Evolutionary conservation across 2,329 filamentous ascomycete genomes (phyloP), one percentile per base, ranked within the genome.

Genomic region (Paecilomyces variotii): DNA sequence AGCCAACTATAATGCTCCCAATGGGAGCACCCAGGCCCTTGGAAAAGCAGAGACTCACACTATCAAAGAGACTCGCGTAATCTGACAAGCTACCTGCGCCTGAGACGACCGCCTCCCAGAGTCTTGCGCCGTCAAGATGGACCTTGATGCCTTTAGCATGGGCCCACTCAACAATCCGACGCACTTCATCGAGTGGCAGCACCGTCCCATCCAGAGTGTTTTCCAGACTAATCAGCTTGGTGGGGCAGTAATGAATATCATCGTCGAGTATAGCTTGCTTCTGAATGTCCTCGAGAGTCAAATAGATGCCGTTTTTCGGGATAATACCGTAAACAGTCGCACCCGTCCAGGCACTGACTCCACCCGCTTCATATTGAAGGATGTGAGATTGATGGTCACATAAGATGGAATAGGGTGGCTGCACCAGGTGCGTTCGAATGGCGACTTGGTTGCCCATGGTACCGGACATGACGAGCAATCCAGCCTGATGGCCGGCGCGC

Each of bases 371-470:
- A 62, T 76, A 77, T 56, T 85, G 80, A 59, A 90, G 78, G 59
- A 97, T 89, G 70, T 97, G 93, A 3, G 86, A 84, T 34, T 90
- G 83, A 62, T 86, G 79, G 70, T 97, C 92, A 65, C 88, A 90
- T 7, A 97, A 77, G 4, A 97, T 84, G 6, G 84, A 83, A 71
- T 96, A 86, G 0, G 93, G 93, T 12, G 92, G 91, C 60, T 90
- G 87, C 0, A 80, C 82, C 12, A 97, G 81, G 60, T 94, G 88
- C 1, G 89, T 82, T 45, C 92, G 85, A 50, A 96, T 81, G 0
- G 88, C 87, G 19, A 97, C 79, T 72, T 96, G 91, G 75, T 97
- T 97, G 49, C 91, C 91, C 91, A 96, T 96, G 3, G 92, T 96
- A 2, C 93, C 93, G 0, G 90, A 94, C 60, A 95, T 80, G 57